These are phyloP conservation scores for Colletotrichum camelliae DNA, from an alignment of 2,329 filamentous ascomycete genomes.

Conservation along the genomic window DNA sequence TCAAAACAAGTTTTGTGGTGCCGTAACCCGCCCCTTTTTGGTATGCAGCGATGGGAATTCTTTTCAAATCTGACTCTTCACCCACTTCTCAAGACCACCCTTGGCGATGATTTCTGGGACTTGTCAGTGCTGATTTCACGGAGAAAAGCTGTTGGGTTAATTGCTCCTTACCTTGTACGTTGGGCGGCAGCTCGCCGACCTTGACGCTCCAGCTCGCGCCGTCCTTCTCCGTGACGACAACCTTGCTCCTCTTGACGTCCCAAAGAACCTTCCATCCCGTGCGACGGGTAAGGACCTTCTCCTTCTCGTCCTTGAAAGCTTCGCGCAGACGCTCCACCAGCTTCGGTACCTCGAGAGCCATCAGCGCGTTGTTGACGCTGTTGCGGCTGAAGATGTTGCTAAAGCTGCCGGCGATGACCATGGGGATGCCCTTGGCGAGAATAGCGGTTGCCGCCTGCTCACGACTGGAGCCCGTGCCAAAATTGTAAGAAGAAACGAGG, in stretches of 20 bases:
- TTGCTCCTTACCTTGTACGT: slow-evolving; percentile 64
- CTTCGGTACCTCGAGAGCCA: slow-evolving; percentile 73
- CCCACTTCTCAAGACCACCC: slow-evolving; percentile 84
- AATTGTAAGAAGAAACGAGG: slow-evolving; percentile 86
- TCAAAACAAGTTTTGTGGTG: neutral
- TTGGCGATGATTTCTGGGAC: slow-evolving; percentile 74
- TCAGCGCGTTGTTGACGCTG: slow-evolving; percentile 79
- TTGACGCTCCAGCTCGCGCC: slow-evolving; percentile 78
- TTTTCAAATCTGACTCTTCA: slow-evolving; percentile 69
- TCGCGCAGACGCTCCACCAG: slow-evolving; percentile 71
- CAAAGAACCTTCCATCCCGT: slow-evolving; percentile 86
- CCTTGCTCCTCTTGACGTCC: slow-evolving; percentile 77
- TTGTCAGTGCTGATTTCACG: neutral
- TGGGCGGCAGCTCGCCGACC: slow-evolving; percentile 82
- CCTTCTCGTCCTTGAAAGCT: slow-evolving; percentile 52
- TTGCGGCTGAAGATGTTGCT: slow-evolving; percentile 84
- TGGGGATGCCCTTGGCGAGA: slow-evolving; percentile 78
- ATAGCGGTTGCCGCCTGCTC: slow-evolving; percentile 92
- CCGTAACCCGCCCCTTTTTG: neutral
- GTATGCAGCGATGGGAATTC: neutral
- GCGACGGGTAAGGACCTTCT: slow-evolving; percentile 68
- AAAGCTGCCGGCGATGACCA: slow-evolving; percentile 83
- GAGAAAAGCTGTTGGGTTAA: neutral
- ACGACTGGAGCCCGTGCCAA: slow-evolving; percentile 80
- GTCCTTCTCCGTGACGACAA: slow-evolving; percentile 72